These are phyloP conservation scores for Colletotrichum ledebouriae DNA, from an alignment of 2,329 filamentous ascomycete genomes.

Conservation along the genomic window DNA sequence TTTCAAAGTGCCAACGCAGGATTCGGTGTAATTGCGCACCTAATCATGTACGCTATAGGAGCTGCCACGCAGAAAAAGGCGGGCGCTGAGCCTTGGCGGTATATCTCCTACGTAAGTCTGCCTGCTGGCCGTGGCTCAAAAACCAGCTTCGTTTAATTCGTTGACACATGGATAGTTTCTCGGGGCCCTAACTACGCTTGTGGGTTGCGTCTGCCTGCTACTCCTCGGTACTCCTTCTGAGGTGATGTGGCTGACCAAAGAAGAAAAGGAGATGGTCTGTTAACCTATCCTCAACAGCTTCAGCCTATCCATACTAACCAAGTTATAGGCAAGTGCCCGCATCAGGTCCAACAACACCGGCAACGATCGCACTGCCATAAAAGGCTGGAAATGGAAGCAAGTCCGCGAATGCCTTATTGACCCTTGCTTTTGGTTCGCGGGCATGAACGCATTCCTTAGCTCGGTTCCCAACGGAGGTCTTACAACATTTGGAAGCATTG, in stretches of 20 bases:
- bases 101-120: slow-evolving; percentile 52
- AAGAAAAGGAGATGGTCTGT: slow-evolving; percentile 52
- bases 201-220: slow-evolving; percentile 51
- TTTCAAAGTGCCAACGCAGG: slow-evolving; percentile 47
- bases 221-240: slow-evolving; percentile 55
- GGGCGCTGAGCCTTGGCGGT: slow-evolving; percentile 53
- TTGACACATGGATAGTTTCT: slow-evolving; percentile 47
- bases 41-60: slow-evolving; percentile 55
- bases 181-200: slow-evolving; percentile 51
- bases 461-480: slow-evolving; percentile 54
- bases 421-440: slow-evolving; percentile 55
- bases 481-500: slow-evolving; percentile 52
- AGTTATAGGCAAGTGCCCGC: slow-evolving; percentile 47
- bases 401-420: slow-evolving; percentile 52
- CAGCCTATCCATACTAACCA: not conserved
- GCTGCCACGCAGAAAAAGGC: slow-evolving; percentile 47
- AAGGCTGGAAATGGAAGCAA: slow-evolving; percentile 55
- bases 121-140: no score
- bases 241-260: slow-evolving; percentile 52
- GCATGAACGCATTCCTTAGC: slow-evolving; percentile 53
- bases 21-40: slow-evolving; percentile 52
- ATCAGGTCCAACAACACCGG: slow-evolving; percentile 54
- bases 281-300: not conserved
- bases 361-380: slow-evolving; percentile 53
- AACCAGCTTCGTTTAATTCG: no score